Base-by-base conservation (phyloP, 768 basidiomycete genomes). In the Rhodosporidiobolus odoratus region DNA sequence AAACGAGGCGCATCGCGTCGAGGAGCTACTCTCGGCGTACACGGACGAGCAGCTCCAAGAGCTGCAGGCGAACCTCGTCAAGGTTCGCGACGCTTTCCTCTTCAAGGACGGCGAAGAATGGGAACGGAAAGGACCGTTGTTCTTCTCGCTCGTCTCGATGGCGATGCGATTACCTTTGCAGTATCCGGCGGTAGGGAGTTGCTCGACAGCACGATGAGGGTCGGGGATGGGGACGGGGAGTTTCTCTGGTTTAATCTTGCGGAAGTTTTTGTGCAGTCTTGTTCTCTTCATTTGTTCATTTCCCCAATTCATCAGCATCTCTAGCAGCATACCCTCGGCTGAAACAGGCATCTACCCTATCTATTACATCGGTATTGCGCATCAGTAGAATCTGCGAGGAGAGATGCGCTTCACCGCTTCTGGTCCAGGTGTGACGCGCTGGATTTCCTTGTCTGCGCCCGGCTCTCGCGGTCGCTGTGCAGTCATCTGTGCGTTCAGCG, bases 71-170 rank as follows among this genome's bases (percentile, higher is more conserved):
- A 78, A 81, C 65, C 65, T 82, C 41, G 75, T 81, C 52, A 71
- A 76, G 32, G 77, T 81, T 6, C 74, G 81, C 40, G 81, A 81
- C 30, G 81, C 80, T 12, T 82, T 81, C 75, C 58, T 82, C 25
- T 58, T 75, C 69, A 12, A 79, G 66, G 57, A 73, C 25, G 77
- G 77, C 13, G 74, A 78, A 43, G 79, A 80, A 69, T 75, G 80
- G 69, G 64, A 74, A 27, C 75, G 78, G 30, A 75, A 72, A 57
- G 81, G 81, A 3, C 81, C 81, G 27, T 68, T 82, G 48, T 82
- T 77, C 72, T 81, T 78, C 66, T 77, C 79, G 21, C 43, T 81
- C 57, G 80, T 82, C 45, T 76, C 77, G 58, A 79, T 80, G 56
- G 74, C 77, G 43, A 77, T 80, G 77, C 75, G 79, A 61, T 40